Base-by-base conservation (phyloP, 2,329 filamentous ascomycete genomes). In the Penicillium crustosum region DNA sequence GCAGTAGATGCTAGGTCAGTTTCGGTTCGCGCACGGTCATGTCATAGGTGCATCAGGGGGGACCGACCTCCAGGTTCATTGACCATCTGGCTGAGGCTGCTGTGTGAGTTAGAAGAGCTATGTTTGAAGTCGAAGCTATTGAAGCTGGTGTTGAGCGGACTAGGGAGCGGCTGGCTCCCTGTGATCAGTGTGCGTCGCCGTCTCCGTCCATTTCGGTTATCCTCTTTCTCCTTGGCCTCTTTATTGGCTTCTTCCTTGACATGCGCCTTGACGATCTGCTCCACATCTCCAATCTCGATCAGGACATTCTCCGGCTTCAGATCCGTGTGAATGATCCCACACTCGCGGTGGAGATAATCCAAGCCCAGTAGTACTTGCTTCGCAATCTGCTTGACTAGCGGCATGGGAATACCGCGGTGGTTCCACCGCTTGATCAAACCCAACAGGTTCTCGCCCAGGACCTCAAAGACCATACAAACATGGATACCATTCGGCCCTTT, bases 401-500 rank as follows among this genome's bases (percentile, higher is more conserved):
- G 86, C 88, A 96, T 96, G 43, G 94, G 94, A 58, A 99, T 97
- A 49, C 94, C 94, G 60, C 94, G 86, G 75, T 97, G 94, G 75
- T 97, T 97, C 93, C 93, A 97, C 69, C 91, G 88, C 85, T 97
- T 97, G 82, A 99, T 97, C 72, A 99, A 78, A 27, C 94, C 93
- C 53, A 97, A 80, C 63, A 97, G 78, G 72, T 97, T 97, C 82
- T 97, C 93, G 53, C 94, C 94, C 56, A 99, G 78, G 4, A 99
- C 94, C 76, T 99, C 94, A 69, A 99, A 99, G 8, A 99, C 94
- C 93, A 99, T 97, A 81, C 94, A 99, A 58, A 97, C 92, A 72
- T 99, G 94, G 51, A 91, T 89, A 48, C 94, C 94, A 71, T 99
- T 95, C 43, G 93, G 93, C 10, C 94, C 94, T 76, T 95, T 95